phyloP scores from a whole-genome alignment of 2,329 filamentous ascomycete genomes.

The Neonectria hederae region DNA sequence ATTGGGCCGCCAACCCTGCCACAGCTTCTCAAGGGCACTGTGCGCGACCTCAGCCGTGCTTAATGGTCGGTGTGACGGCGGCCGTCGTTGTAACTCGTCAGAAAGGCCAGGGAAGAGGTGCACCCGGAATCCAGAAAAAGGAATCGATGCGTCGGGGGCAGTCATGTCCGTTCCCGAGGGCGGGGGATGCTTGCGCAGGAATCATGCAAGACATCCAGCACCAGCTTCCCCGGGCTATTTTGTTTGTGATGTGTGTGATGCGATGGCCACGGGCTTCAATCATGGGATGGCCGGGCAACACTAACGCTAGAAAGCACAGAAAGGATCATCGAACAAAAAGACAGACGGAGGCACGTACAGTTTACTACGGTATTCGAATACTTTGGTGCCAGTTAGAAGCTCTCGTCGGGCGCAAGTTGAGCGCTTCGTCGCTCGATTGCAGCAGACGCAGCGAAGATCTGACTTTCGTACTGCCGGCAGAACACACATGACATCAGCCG shows the following conservation, averaged over 20 bases:
- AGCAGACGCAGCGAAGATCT: neutral
- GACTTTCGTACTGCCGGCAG: constrained; percentile 9
- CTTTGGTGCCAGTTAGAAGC: too few species aligned
- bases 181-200: constrained; percentile 10
- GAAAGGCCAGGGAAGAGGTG: constrained; percentile 11
- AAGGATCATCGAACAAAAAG: constrained; percentile 11
- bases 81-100: neutral
- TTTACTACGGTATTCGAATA: too few species aligned
- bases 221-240: constrained; percentile 11
- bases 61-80: constrained; percentile 12
- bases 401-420: neutral
- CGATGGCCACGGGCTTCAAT: neutral
- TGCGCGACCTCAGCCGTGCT: constrained; percentile 13
- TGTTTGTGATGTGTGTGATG: neutral
- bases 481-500: constrained; percentile 13
- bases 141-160: constrained; percentile 10
- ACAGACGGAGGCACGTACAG: neutral
- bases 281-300: neutral
- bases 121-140: constrained; percentile 14
- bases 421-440: neutral
- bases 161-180: constrained; percentile 4
- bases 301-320: neutral
- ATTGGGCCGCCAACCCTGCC: constrained; percentile 29
- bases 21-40: neutral
- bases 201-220: constrained; percentile 13